These are phyloP conservation scores for Phylloporus rhodoxanthus DNA, from an alignment of 768 basidiomycete genomes.

Conservation along the genomic window DNA sequence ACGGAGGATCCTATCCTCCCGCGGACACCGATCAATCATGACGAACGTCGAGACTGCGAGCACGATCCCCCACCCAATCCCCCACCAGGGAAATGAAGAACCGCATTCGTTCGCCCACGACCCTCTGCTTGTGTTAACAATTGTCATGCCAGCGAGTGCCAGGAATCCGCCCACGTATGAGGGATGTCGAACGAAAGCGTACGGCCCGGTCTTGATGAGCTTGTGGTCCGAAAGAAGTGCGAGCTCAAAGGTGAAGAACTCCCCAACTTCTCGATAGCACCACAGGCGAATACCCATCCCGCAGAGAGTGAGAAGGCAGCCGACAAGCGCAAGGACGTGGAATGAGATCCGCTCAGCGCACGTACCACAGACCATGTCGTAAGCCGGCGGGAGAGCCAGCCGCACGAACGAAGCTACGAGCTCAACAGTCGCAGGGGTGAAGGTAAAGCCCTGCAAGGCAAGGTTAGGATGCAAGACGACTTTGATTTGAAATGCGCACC, in stretches of 20 bases:
- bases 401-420: not conserved
- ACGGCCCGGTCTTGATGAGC: slow-evolving; percentile 14
- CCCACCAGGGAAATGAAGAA: slow-evolving; percentile 2
- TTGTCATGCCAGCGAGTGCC: slow-evolving; percentile 1
- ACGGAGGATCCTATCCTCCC: slow-evolving; percentile 6
- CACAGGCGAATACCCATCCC: slow-evolving; percentile 29
- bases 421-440: slow-evolving; percentile 3
- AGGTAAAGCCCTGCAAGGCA: not conserved
- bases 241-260: slow-evolving; percentile 37
- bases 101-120: slow-evolving; percentile 14
- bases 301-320: slow-evolving; percentile 11
- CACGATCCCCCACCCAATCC: slow-evolving; percentile 1
- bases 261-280: slow-evolving; percentile 35
- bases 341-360: slow-evolving; percentile 9
- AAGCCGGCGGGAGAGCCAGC: not conserved
- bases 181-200: slow-evolving; percentile 9
- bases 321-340: not conserved
- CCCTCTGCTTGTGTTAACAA: slow-evolving; percentile 8
- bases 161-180: slow-evolving; percentile 9
- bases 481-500: not conserved
- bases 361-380: not conserved
- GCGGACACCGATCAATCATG: slow-evolving; percentile 4
- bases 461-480: not conserved
- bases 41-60: not conserved
- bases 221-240: slow-evolving; percentile 8